phyloP scores from a whole-genome alignment of 139 green algal genomes.

The Tetradesmus lagerheimii region DNA sequence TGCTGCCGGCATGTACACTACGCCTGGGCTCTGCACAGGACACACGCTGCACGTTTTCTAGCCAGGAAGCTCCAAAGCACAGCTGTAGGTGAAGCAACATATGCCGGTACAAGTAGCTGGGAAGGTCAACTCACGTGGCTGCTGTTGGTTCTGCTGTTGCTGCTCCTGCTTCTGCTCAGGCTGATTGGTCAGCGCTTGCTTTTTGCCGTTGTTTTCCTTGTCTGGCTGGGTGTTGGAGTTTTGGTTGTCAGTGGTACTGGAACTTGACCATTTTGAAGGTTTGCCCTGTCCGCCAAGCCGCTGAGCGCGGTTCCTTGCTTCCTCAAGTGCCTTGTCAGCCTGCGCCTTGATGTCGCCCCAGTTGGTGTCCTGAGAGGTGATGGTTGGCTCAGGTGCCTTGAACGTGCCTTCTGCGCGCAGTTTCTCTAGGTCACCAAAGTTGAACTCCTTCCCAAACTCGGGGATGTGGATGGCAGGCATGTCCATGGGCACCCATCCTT shows the following conservation, averaged over 20 bases:
- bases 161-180: background rate
- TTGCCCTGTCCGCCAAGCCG: too few species aligned
- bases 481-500: background rate
- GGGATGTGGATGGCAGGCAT: background rate
- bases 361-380: background rate
- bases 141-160: background rate
- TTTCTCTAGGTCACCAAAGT: background rate
- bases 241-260: background rate
- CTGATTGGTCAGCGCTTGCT: background rate
- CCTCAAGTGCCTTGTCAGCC: too few species aligned
- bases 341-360: background rate
- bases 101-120: too few species aligned
- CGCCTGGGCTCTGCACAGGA: too few species aligned
- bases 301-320: too few species aligned
- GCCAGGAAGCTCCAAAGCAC: too few species aligned
- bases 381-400: background rate
- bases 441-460: background rate
- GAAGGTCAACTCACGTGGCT: background rate
- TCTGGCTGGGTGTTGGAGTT: background rate
- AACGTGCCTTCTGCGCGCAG: background rate
- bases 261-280: too few species aligned
- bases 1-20: too few species aligned
- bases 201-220: background rate
- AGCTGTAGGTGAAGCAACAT: too few species aligned
- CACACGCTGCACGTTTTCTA: too few species aligned